phyloP scores from a whole-genome alignment of 169 alveolate genomes.

The Cryptosporidium meleagridis region DNA sequence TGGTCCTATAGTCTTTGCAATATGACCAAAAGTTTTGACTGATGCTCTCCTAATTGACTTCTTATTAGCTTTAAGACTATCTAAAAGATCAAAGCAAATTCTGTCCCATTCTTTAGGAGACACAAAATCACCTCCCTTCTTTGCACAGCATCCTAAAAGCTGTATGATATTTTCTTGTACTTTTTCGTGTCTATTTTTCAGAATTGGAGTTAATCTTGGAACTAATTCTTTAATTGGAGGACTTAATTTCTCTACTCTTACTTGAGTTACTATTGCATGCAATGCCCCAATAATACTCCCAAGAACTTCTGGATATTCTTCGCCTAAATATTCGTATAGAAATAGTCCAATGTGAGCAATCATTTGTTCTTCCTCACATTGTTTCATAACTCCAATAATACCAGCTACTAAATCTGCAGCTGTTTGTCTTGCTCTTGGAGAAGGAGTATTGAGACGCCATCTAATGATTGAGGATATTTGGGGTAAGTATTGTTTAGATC shows the following conservation, averaged over 20 bases:
- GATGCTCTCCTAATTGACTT: conserved; percentile 97
- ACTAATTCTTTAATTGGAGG: conserved; percentile 99
- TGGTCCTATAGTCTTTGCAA: conserved; percentile 99
- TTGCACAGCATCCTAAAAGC: conserved; percentile 98
- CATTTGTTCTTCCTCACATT: conserved; percentile 97
- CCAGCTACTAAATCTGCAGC: conserved; percentile 98
- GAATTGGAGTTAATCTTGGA: conserved; percentile 99
- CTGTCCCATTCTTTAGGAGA: conserved; percentile 99
- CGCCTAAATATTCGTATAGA: conserved; percentile 98
- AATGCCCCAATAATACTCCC: conserved; percentile 98
- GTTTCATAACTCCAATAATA: conserved; percentile 96
- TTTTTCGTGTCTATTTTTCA: conserved; percentile 99
- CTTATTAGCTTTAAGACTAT: conserved; percentile 95
- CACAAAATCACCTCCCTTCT: conserved; percentile 99
- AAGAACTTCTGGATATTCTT: conserved; percentile 99
- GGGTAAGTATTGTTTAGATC: conserved; percentile 96
- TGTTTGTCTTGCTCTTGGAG: conserved; percentile 97
- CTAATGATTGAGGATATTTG: conserved; percentile 97
- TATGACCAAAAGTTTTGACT: conserved; percentile 99
- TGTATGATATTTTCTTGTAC: conserved; percentile 98
- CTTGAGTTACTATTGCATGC: conserved; percentile 97
- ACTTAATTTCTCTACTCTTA: conserved; percentile 98
- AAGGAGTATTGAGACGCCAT: conserved; percentile 95
- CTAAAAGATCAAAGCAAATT: conserved; percentile 98
- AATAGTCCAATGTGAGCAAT: conserved; percentile 97